Evolutionary conservation across 768 basidiomycete genomes (phyloP).

Genomic region (Phlegmacium glaucopus): DNA sequence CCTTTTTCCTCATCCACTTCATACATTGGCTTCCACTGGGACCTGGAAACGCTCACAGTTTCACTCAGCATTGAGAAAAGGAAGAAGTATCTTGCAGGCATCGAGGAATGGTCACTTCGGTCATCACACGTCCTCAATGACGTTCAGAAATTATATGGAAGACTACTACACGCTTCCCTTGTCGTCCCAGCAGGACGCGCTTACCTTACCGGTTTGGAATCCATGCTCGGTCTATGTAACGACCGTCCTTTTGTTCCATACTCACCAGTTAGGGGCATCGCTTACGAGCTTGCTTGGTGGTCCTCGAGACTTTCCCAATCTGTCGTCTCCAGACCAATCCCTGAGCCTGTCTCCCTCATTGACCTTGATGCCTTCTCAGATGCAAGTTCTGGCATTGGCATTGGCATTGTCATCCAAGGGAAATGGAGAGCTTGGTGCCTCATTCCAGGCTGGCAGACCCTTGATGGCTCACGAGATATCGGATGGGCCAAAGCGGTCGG

Average conservation of each 20-base stretch:
- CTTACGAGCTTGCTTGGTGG: conserved; percentile 16
- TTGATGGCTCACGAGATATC: too few species aligned
- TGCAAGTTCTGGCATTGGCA: conserved; percentile 27
- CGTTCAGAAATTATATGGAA: conserved; percentile 31
- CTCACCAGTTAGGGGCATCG: too few species aligned
- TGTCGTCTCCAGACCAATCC: conserved; percentile 17
- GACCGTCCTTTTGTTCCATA: too few species aligned
- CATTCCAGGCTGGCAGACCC: conserved; percentile 9
- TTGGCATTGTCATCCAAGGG: conserved; percentile 21
- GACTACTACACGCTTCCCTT: conserved; percentile 27
- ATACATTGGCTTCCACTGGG: not conserved
- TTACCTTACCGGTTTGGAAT: conserved; percentile 34
- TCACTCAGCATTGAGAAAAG: not conserved
- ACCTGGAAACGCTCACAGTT: not conserved
- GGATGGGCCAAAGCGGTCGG: conserved; percentile 38
- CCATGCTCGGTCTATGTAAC: not conserved
- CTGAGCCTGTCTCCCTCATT: not conserved
- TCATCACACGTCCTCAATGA: conserved; percentile 24
- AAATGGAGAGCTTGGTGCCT: conserved; percentile 16
- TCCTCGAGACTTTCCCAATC: conserved; percentile 31
- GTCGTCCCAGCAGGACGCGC: conserved; percentile 25
- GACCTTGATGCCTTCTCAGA: conserved; percentile 33
- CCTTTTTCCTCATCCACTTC: conserved; percentile 4
- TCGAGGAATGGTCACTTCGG: conserved; percentile 14
- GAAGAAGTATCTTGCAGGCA: conserved; percentile 13